These are phyloP conservation scores for Ogataea pini DNA, from an alignment of 805 yeast genomes.

Conservation along the genomic window DNA sequence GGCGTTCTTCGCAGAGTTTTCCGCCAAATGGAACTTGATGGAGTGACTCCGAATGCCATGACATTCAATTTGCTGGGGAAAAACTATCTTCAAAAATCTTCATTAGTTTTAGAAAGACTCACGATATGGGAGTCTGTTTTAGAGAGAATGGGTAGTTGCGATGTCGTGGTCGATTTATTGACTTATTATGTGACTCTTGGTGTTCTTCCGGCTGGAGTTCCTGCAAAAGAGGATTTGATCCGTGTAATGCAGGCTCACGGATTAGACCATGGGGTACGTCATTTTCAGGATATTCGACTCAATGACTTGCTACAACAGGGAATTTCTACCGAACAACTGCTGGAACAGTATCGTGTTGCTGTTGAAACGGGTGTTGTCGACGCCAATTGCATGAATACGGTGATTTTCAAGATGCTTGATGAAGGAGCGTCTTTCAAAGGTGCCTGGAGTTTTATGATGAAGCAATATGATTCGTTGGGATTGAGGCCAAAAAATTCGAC, in stretches of 20 bases:
- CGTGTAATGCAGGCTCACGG: slow-evolving; percentile 14
- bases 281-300: slow-evolving; percentile 19
- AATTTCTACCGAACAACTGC: slow-evolving; percentile 13
- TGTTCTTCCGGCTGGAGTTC: slow-evolving; percentile 19
- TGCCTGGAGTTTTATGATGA: slow-evolving; percentile 26
- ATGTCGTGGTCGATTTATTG: slow-evolving; percentile 21
- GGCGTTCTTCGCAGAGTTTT: slow-evolving; percentile 42
- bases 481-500: slow-evolving; percentile 23
- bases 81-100: slow-evolving; percentile 19
- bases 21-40: slow-evolving; percentile 37
- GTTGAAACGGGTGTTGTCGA: slow-evolving; percentile 12
- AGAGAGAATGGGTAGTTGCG: slow-evolving; percentile 14
- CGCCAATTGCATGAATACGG: slow-evolving; percentile 24
- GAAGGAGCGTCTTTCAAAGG: slow-evolving; percentile 11
- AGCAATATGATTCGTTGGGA: slow-evolving; percentile 2
- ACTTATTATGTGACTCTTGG: slow-evolving; percentile 25
- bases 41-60: slow-evolving; percentile 21
- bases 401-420: slow-evolving; percentile 20
- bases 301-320: slow-evolving; percentile 20
- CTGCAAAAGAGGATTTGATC: slow-evolving; percentile 16
- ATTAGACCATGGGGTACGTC: slow-evolving; percentile 12
- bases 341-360: slow-evolving; percentile 14
- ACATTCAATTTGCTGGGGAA: slow-evolving; percentile 27
- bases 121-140: slow-evolving; percentile 19
- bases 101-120: slow-evolving; percentile 17